phyloP scores from a whole-genome alignment of 306 rosid species.

The Pyrus pyrifolia region DNA sequence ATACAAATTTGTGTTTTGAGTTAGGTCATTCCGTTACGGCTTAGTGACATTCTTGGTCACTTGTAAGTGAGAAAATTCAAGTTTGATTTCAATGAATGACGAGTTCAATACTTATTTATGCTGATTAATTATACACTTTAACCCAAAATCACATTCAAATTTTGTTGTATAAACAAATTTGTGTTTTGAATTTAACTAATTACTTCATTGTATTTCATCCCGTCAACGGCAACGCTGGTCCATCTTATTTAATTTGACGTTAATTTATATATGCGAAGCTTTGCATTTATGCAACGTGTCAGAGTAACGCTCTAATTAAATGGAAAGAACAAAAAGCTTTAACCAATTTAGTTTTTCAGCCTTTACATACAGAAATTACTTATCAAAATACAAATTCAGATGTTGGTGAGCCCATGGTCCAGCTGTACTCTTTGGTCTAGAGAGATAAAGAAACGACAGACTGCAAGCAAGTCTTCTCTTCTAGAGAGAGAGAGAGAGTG shows the following conservation, averaged over 20 bases:
- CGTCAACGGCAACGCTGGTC: neutral
- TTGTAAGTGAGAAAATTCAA: too few relatives aligned
- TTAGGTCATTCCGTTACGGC: too few relatives aligned
- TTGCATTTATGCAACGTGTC: neutral
- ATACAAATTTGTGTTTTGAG: neutral
- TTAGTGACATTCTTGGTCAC: too few relatives aligned
- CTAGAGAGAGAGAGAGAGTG: constrained; percentile 12
- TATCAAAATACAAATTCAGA: constrained; percentile 22
- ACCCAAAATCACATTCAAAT: neutral
- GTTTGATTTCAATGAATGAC: too few relatives aligned
- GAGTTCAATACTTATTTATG: too few relatives aligned
- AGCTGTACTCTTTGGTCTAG: constrained; percentile 34
- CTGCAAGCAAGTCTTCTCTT: neutral
- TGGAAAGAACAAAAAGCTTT: neutral
- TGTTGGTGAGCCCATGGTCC: constrained; percentile 46
- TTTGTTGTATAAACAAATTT: too few relatives aligned
- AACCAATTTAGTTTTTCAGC: neutral
- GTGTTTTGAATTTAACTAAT: too few relatives aligned
- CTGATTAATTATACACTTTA: neutral
- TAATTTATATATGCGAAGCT: too few relatives aligned
- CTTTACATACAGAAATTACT: neutral
- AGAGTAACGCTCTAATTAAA: too few relatives aligned
- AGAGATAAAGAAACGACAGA: neutral
- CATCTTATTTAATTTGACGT: neutral
- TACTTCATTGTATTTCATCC: neutral